Conservation (phyloP, 331 rosid species). For the Pyrus hybrid region DNA sequence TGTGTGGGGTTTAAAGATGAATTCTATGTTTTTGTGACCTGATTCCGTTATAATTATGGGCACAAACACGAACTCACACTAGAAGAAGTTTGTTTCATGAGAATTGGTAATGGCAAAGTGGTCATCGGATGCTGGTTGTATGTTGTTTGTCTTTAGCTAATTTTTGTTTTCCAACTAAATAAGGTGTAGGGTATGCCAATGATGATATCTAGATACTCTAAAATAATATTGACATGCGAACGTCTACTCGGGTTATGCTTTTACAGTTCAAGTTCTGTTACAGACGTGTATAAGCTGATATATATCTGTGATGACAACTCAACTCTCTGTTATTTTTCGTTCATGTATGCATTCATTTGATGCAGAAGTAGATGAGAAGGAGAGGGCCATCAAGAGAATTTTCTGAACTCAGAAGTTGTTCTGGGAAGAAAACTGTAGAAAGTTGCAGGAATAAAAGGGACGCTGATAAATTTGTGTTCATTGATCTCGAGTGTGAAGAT, state of each 20-base stretch:
- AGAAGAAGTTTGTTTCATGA: not conserved
- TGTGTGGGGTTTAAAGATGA: not conserved
- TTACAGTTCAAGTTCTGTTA: not conserved
- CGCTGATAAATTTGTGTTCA: slow-evolving; percentile 33
- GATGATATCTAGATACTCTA: not conserved
- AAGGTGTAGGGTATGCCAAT: not conserved
- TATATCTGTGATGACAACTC: not conserved
- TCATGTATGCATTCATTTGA: not conserved
- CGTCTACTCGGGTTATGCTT: not conserved
- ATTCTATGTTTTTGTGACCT: not conserved
- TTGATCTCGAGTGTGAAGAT: slow-evolving; percentile 62
- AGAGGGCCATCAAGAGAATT: slow-evolving; percentile 30
- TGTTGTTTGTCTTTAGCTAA: not conserved
- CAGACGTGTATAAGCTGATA: not conserved
- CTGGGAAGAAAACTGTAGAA: slow-evolving; percentile 28
- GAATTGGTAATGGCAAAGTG: not conserved
- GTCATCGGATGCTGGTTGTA: not conserved
- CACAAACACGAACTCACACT: not conserved
- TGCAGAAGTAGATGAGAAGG: slow-evolving; percentile 49
- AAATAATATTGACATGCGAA: no score
- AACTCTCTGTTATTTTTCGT: not conserved
- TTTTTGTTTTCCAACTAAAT: not conserved
- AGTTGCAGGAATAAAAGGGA: slow-evolving; percentile 26
- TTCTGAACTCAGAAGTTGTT: slow-evolving; percentile 39
- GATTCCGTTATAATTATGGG: not conserved